Evolutionary conservation across 495 filamentous ascomycete species (phyloP), one percentile per base, ranked within the genome.

Genomic region (Aspergillus leporis): DNA sequence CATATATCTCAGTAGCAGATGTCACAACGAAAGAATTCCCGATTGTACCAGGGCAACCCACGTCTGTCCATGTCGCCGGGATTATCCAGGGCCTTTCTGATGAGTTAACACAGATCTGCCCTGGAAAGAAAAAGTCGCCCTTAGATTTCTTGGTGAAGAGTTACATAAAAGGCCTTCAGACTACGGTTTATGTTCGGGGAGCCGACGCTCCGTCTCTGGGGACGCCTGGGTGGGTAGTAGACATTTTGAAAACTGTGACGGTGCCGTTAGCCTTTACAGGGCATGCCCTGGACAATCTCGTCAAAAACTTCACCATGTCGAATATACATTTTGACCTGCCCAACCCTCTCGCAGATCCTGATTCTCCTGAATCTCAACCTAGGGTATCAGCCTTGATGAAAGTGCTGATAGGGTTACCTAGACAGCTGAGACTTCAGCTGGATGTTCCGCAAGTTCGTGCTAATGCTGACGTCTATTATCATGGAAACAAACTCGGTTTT

Each of bases 291-390:
- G 91, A 90, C 52, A 85, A 90, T 61, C 67, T 96, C 19, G 87
- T 98, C 68, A 87, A 85, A 56, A 92, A 91, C 55, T 96, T 98
- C 70, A 88, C 89, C 32, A 77, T 97, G 64, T 82, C 85, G 2
- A 83, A 96, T 69, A 90, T 93, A 9, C 84, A 92, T 63, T 94
- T 98, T 70, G 83, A 79, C 30, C 74, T 98, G 45, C 94, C 94
- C 1, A 80, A 90, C 64, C 88, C 87, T 14, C 82, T 86, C 50
- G 90, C 90, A 16, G 83, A 89, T 1, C 90, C 91, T 1, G 85
- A 81, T 53, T 82, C 87, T n/a, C 89, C 90, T 3, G 83, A 88
- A 25, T 78, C 89, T 0, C 82, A 88, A 56, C 92, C 92, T 7
- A 83, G 81, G 41, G 83, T 98, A 3, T 95, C 90, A 43, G 93